Percentiles rank a stretch among this genome's conserved stretches.
Conservation (phyloP, 2,329 filamentous ascomycete species). For the Falciphora oryzae region DNA sequence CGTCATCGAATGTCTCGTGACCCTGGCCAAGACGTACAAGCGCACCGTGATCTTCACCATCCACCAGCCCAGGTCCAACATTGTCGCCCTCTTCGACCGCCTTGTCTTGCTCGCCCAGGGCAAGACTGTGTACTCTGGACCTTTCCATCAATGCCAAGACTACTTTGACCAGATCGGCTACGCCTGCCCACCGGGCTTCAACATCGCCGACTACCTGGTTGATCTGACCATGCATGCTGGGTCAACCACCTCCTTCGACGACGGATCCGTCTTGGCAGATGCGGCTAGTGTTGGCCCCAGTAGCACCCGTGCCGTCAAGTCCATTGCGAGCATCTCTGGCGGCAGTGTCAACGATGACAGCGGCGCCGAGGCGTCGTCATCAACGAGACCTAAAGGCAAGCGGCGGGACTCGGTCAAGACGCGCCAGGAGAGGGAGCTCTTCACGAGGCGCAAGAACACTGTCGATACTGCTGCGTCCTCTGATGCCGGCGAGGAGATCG, state of each 20-base stretch:
- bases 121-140: conserved; percentile 87
- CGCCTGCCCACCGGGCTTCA: conserved; percentile 91
- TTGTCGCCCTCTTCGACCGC: conserved; percentile 92
- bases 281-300: conserved; percentile 69
- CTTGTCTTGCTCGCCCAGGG: conserved; percentile 88
- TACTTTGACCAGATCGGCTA: conserved; percentile 95
- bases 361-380: conserved; percentile 51
- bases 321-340: conserved; percentile 77
- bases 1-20: conserved; percentile 92
- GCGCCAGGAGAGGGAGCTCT: conserved; percentile 86
- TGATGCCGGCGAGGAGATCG: conserved; percentile 45
- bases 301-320: conserved; percentile 84
- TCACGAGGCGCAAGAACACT: conserved; percentile 69
- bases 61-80: conserved; percentile 95
- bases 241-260: conserved; percentile 52
- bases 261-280: conserved; percentile 48
- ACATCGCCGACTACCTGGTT: conserved; percentile 96
- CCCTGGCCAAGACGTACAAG: conserved; percentile 91
- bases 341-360: conserved; percentile 67
- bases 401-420: conserved; percentile 76
- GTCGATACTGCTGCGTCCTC: conserved; percentile 59
- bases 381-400: conserved; percentile 60
- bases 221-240: conserved; percentile 96
- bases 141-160: conserved; percentile 78
- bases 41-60: conserved; percentile 98